A percentile compares a stretch with the other conserved stretches of the same genome.
phyloP scores from a whole-genome alignment of 2,329 filamentous ascomycete genomes.

The Bertia moriformis region DNA sequence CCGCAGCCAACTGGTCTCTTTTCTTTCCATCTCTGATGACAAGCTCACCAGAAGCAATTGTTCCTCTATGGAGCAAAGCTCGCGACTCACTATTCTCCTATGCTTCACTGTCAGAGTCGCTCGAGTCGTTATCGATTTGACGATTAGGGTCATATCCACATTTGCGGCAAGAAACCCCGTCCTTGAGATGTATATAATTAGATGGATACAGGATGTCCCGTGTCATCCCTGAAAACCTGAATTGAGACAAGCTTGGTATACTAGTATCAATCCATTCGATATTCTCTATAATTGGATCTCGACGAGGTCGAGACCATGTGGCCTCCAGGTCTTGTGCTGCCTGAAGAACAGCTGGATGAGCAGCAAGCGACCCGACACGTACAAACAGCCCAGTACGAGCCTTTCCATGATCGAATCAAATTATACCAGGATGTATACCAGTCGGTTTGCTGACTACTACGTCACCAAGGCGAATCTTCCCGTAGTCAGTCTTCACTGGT shows the following conservation, averaged over 20 bases:
- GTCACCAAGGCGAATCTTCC: slow-evolving; percentile 15
- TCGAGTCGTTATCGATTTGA: too few species aligned
- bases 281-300: not conserved
- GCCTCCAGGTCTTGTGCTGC: not conserved
- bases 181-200: not conserved
- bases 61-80: not conserved
- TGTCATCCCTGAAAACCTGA: not conserved
- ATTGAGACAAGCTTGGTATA: not conserved
- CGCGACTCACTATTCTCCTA: not conserved
- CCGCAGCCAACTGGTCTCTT: not conserved
- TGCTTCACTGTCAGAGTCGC: too few species aligned
- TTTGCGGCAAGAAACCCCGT: not conserved
- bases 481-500: slow-evolving; percentile 3
- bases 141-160: not conserved
- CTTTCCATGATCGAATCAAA: slow-evolving; percentile 16
- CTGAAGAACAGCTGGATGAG: not conserved
- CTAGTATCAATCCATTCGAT: not conserved
- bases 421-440: slow-evolving; percentile 8
- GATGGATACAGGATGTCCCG: not conserved
- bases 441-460: slow-evolving; percentile 12
- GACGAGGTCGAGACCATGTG: not conserved
- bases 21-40: not conserved
- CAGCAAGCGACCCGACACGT: not conserved
- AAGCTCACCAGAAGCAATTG: not conserved
- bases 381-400: slow-evolving; percentile 2